Conservation (phyloP, 2,329 filamentous ascomycete genomes). For the Fusarium sarcochroum region DNA sequence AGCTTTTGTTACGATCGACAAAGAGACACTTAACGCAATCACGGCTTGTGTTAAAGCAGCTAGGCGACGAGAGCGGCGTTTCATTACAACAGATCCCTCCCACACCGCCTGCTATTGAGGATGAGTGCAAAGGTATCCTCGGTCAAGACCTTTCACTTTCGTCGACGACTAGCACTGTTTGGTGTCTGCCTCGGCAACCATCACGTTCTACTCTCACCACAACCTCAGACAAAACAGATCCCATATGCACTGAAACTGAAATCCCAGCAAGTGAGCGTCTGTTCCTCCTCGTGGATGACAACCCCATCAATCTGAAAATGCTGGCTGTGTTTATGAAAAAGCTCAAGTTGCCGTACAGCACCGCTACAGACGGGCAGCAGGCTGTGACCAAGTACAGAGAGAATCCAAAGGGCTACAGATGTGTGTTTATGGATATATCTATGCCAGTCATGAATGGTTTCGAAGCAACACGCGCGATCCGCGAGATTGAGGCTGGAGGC, state of each 20-base stretch:
- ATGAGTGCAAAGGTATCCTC: neutral
- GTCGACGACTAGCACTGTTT: too few species aligned
- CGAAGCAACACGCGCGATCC: constrained; percentile 7
- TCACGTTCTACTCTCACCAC: neutral
- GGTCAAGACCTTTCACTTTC: too few species aligned
- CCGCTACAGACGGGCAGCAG: neutral
- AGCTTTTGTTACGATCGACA: neutral
- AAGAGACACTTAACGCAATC: too few species aligned
- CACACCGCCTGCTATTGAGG: neutral
- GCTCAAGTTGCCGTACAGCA: neutral
- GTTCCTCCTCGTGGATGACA: constrained; percentile 10
- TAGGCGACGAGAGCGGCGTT: too few species aligned
- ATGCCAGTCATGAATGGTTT: constrained; percentile 14
- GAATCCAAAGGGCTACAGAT: neutral
- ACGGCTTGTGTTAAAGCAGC: too few species aligned
- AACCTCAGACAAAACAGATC: too few species aligned
- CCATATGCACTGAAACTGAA: too few species aligned
- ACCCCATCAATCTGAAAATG: constrained; percentile 12
- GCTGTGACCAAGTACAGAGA: neutral
- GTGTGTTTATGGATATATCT: constrained; percentile 14
- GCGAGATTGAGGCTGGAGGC: neutral
- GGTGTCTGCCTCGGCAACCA: too few species aligned
- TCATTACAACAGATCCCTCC: neutral
- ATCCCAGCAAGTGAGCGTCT: too few species aligned
- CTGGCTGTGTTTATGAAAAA: constrained; percentile 14